Evolutionary conservation across 1,139 yeast species (phyloP).

Genomic region (Magnusiomyces tetraspermus): DNA sequence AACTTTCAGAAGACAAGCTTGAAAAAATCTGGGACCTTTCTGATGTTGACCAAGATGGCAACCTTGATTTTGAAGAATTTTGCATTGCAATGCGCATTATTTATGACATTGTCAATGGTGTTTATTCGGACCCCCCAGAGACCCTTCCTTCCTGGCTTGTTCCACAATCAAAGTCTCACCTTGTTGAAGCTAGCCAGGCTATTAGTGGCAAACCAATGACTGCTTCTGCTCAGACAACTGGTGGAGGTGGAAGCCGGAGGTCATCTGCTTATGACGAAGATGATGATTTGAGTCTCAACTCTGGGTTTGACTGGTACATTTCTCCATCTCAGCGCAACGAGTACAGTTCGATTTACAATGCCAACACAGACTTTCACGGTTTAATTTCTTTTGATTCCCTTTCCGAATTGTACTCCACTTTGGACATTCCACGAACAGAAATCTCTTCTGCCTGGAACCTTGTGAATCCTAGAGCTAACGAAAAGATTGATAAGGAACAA

Average conservation of each 20-base stretch:
- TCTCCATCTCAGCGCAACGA: slow-evolving; percentile 74
- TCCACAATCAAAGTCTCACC: slow-evolving; percentile 78
- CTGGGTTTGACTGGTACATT: slow-evolving; percentile 91
- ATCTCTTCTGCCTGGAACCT: slow-evolving; percentile 91
- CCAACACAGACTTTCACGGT: slow-evolving; percentile 75
- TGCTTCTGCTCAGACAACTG: slow-evolving; percentile 1
- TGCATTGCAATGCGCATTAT: slow-evolving; percentile 94
- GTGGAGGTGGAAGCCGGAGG: slow-evolving; percentile 7
- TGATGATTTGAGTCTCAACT: slow-evolving; percentile 46
- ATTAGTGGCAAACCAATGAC: slow-evolving; percentile 25
- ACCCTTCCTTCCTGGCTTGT: slow-evolving; percentile 83
- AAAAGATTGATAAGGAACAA: slow-evolving; percentile 89
- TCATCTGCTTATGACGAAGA: slow-evolving; percentile 39
- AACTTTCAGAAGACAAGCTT: slow-evolving; percentile 64
- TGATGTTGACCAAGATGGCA: slow-evolving; percentile 88
- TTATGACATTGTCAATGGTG: slow-evolving; percentile 81
- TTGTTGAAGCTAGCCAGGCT: slow-evolving; percentile 73
- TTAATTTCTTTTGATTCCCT: slow-evolving; percentile 68
- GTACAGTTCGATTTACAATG: slow-evolving; percentile 69
- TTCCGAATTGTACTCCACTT: slow-evolving; percentile 55
- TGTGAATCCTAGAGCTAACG: slow-evolving; percentile 80
- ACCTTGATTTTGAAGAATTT: slow-evolving; percentile 90
- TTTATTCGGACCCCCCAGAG: slow-evolving; percentile 51
- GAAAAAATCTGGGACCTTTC: slow-evolving; percentile 84
- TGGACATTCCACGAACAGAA: slow-evolving; percentile 73